These are phyloP conservation scores for Rhodomyrtus psidioides DNA, from an alignment of 441 rosid species.

Conservation along the genomic window DNA sequence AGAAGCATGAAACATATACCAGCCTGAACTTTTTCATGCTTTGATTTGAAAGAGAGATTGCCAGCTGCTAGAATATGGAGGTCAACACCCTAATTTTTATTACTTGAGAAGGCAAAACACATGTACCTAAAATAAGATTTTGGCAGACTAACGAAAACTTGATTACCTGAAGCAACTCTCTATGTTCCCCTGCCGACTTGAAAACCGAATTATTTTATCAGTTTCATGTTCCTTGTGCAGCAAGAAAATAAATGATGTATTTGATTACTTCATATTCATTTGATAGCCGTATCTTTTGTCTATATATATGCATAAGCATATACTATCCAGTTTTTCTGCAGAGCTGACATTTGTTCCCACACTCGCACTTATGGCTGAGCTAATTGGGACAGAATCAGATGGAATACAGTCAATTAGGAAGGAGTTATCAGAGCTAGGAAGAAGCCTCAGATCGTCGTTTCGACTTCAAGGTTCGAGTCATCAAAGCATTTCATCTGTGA, in stretches of 20 bases:
- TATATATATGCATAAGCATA: not conserved
- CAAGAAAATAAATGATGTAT: conserved; percentile 15
- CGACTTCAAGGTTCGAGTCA: conserved; percentile 19
- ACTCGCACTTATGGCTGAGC: conserved; percentile 24
- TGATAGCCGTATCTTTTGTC: not conserved
- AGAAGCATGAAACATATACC: not conserved
- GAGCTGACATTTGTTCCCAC: not conserved
- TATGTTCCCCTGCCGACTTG: not conserved
- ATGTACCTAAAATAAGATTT: not conserved
- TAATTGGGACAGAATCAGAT: conserved; percentile 17
- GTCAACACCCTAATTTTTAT: not conserved
- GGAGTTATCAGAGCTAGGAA: conserved; percentile 37
- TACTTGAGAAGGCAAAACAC: not conserved
- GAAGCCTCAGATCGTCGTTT: conserved; percentile 40
- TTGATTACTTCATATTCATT: conserved; percentile 25
- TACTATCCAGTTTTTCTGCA: not conserved
- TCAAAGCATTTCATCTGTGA: conserved; percentile 18
- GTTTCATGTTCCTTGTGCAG: not conserved
- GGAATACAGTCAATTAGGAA: conserved; percentile 38
- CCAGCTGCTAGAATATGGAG: not conserved
- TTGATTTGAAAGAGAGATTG: not conserved
- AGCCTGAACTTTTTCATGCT: not conserved
- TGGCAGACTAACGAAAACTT: not conserved
- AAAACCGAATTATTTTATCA: not conserved
- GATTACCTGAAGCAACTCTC: not conserved